Conservation (phyloP, 148 eudicot species). For the Rhododendron griersonianum region DNA sequence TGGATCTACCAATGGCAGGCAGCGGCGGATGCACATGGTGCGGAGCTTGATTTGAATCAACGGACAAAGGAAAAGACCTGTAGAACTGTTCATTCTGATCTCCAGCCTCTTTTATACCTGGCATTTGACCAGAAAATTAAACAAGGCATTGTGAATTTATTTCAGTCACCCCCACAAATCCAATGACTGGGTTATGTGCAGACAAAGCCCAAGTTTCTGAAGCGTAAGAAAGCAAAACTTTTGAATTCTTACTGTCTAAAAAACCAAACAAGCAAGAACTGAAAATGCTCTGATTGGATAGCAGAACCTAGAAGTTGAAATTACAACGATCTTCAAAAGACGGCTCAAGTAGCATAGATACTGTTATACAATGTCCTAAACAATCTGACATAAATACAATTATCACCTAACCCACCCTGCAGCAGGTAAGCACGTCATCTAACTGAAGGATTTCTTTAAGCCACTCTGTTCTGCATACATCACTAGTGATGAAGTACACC, state of each 20-base stretch:
- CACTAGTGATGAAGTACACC: neutral
- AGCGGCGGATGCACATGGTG: slow-evolving; percentile 41
- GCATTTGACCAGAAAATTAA: slow-evolving; percentile 26
- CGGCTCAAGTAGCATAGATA: neutral
- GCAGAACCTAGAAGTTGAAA: neutral
- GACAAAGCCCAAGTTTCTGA: slow-evolving; percentile 1
- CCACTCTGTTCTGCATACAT: neutral
- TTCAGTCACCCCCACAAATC: neutral
- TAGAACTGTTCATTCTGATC: slow-evolving; percentile 27
- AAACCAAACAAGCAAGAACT: neutral
- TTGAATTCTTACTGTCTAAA: neutral
- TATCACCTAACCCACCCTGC: neutral
- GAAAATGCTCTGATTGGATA: neutral
- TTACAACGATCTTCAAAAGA: neutral
- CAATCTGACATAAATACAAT: neutral
- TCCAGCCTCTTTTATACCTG: slow-evolving; percentile 59
- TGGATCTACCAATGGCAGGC: slow-evolving; percentile 38
- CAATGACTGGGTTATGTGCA: neutral
- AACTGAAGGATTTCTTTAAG: neutral
- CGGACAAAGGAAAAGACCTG: slow-evolving; percentile 28
- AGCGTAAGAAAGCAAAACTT: neutral
- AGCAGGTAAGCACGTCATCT: neutral
- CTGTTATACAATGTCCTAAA: neutral
- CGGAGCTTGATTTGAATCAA: slow-evolving; percentile 27
- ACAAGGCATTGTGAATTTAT: neutral